Conservation (phyloP, 176 grass and related monocot species). For the Lolium perenne region DNA sequence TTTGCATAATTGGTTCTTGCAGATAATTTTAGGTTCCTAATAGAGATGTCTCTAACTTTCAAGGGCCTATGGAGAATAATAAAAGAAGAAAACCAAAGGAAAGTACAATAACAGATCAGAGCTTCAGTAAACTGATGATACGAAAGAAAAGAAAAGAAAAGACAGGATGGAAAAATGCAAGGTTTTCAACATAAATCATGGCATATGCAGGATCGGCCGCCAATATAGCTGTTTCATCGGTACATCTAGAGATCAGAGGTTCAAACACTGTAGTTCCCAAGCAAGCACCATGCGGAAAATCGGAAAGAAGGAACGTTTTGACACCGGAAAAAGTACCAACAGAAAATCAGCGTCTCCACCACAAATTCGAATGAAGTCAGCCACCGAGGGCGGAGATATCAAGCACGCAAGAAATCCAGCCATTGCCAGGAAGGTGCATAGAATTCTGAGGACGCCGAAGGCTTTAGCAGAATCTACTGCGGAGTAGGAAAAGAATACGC, state of each 20-base stretch:
- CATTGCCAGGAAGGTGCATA: too few species aligned
- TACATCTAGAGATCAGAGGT: slow-evolving; percentile 19
- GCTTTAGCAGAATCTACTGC: background rate
- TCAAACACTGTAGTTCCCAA: background rate
- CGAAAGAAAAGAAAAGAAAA: background rate
- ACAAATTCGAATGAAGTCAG: background rate
- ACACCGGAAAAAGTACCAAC: background rate
- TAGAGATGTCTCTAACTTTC: too few species aligned
- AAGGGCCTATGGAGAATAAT: too few species aligned
- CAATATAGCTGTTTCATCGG: background rate
- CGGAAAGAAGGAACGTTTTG: slow-evolving; percentile 8
- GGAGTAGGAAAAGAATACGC: background rate
- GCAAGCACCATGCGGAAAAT: slow-evolving; percentile 8
- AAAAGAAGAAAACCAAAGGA: too few species aligned
- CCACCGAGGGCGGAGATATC: background rate
- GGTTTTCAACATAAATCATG: background rate
- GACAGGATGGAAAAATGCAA: background rate
- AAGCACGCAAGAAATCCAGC: background rate
- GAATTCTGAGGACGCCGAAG: background rate
- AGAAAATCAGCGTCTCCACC: background rate
- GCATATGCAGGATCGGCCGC: background rate
- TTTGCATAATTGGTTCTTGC: too few species aligned
- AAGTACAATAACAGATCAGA: slow-evolving; percentile 40
- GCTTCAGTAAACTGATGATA: slow-evolving; percentile 14
- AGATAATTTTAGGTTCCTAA: too few species aligned